A percentile compares a stretch with the other conserved stretches of the same genome.
These are phyloP conservation scores for Inonotus obliquus DNA, from an alignment of 1,284 basidiomycete genomes.

Conservation along the genomic window DNA sequence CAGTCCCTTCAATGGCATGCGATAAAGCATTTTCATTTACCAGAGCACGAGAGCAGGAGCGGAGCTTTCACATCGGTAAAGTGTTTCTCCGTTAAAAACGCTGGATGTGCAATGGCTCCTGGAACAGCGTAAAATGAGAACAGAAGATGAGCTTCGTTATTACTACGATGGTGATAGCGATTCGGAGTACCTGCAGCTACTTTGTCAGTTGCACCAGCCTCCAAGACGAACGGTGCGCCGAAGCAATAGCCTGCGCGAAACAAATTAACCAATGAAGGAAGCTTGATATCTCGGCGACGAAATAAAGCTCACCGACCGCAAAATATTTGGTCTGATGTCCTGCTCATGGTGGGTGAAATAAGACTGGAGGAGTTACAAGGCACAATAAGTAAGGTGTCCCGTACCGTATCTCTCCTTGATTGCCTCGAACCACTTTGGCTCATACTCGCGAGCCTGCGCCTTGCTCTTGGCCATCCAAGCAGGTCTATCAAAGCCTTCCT, in stretches of 20 bases:
- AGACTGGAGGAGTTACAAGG: conserved; percentile 15
- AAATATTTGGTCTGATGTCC: conserved; percentile 27
- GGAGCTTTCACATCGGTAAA: conserved; percentile 47
- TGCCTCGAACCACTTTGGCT: conserved; percentile 47
- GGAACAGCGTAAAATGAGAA: background rate
- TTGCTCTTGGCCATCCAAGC: conserved; percentile 37
- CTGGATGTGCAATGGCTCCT: conserved; percentile 56
- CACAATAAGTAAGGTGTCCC: background rate
- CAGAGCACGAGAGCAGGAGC: conserved; percentile 48
- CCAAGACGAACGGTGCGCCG: conserved; percentile 46
- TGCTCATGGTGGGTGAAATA: background rate
- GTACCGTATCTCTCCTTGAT: conserved; percentile 41
- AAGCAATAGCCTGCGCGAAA: conserved; percentile 49
- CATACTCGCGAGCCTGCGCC: conserved; percentile 31
- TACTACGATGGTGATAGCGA: no score
- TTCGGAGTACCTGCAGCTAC: conserved; percentile 41
- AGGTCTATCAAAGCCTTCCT: conserved; percentile 36
- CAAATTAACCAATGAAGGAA: background rate
- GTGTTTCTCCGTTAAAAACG: conserved; percentile 43
- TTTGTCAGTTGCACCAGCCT: conserved; percentile 38
- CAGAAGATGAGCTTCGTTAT: background rate
- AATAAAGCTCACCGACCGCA: conserved; percentile 31
- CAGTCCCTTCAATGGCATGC: background rate
- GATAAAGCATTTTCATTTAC: conserved; percentile 27
- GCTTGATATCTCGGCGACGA: background rate